These are phyloP conservation scores for Sclerotinia subarctica DNA, from an alignment of 2,329 filamentous ascomycete genomes.

Conservation along the genomic window DNA sequence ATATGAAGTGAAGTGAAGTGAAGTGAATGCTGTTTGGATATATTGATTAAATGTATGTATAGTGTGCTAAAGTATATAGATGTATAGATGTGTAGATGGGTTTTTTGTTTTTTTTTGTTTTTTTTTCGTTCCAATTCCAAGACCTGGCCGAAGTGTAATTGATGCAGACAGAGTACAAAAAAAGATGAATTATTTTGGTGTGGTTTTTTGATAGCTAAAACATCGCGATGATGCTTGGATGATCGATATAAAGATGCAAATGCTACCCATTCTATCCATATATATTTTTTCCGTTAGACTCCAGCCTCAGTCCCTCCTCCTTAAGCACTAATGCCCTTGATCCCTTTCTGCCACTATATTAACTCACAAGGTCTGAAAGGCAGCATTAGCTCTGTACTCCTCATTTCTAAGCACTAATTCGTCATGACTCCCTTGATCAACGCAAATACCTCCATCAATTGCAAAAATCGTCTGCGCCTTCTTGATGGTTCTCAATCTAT, in stretches of 20 bases:
- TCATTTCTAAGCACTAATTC: conserved; percentile 51
- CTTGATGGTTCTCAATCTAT: conserved; percentile 54
- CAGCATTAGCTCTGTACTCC: conserved; percentile 48
- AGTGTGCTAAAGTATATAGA: neutral
- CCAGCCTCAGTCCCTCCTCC: no score
- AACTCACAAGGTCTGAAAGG: conserved; percentile 17
- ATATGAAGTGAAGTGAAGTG: neutral
- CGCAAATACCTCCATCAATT: conserved; percentile 51
- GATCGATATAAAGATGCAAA: neutral
- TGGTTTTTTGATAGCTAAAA: neutral
- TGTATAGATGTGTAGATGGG: no score
- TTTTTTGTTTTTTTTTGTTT: neutral
- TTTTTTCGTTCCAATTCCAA: neutral
- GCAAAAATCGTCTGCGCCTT: conserved; percentile 58
- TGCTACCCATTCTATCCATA: neutral
- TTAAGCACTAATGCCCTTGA: neutral
- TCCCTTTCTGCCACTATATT: neutral
- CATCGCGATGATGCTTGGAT: neutral
- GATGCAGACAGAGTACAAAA: neutral
- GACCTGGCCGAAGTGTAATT: neutral
- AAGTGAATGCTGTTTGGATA: neutral
- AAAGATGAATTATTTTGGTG: neutral
- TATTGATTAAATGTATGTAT: neutral
- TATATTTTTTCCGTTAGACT: neutral
- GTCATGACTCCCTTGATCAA: conserved; percentile 52